Conservation (phyloP, 1,284 basidiomycete genomes). For the Testicularia cyperi region DNA sequence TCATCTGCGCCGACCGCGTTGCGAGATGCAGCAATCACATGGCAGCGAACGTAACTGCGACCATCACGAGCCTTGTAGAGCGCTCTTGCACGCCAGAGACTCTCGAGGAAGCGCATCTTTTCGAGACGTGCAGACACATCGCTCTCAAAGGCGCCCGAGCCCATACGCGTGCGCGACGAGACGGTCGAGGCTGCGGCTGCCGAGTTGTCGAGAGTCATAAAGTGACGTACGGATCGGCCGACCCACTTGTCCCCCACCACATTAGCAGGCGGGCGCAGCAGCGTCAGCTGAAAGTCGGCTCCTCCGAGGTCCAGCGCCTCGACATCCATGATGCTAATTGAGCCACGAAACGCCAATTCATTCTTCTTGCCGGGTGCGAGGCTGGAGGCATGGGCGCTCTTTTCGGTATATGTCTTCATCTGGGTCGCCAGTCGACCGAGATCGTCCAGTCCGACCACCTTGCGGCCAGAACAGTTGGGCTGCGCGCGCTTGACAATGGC, state of each 20-base stretch:
- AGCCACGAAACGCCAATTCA: slow-evolving; percentile 81
- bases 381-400: slow-evolving; percentile 56
- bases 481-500: slow-evolving; percentile 84
- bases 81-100: slow-evolving; percentile 55
- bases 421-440: slow-evolving; percentile 69
- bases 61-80: slow-evolving; percentile 40
- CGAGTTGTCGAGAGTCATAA: slow-evolving; percentile 35
- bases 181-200: slow-evolving; percentile 1
- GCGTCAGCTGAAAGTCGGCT: slow-evolving; percentile 76
- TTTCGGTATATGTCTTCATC: slow-evolving; percentile 57
- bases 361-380: slow-evolving; percentile 67
- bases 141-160: slow-evolving; percentile 8
- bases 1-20: slow-evolving; percentile 4
- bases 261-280: slow-evolving; percentile 29
- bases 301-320: slow-evolving; percentile 64
- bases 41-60: slow-evolving; percentile 42
- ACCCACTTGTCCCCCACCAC: slow-evolving; percentile 46
- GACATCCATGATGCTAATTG: slow-evolving; percentile 80
- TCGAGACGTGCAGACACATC: slow-evolving; percentile 41
- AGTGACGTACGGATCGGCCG: slow-evolving; percentile 41
- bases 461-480: slow-evolving; percentile 71
- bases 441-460: slow-evolving; percentile 80
- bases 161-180: slow-evolving; percentile 6
- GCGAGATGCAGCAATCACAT: slow-evolving; percentile 21
- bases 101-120: slow-evolving; percentile 57